Base-by-base conservation (phyloP, 352 stramenopile genomes). In the Phytophthora macrochlamydospora region DNA sequence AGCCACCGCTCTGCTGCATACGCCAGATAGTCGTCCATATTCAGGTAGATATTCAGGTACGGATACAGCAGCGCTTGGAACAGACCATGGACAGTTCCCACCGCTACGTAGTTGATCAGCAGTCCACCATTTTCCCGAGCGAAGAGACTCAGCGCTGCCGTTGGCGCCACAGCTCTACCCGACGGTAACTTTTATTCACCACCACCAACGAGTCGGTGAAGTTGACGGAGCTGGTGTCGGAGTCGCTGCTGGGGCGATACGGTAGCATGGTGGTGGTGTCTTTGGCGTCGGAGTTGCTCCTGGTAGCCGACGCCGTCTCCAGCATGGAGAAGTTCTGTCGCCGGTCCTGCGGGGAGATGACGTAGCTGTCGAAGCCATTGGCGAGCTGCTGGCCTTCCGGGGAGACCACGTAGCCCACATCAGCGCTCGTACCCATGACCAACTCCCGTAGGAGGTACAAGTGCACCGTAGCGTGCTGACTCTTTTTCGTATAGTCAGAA, bases 31-130 rank as follows among this genome's bases (percentile, higher is more conserved):
- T 88, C 81, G 37, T 79, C 71, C 78, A 90, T 85, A 67, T 92
- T 91, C 29, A 92, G 65, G 61, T 89, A 91, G 28, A 85, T 76
- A 51, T 89, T 91, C 60, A 93, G 65, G 49, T 89, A 89, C 42
- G 85, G 82, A 33, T 93, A 93, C 50, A 79, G 43, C 12, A 88
- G 31, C 24, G 77, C 64, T 60, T 87, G 79, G 32, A 90, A 69
- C 7, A 91, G 67, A n/a, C 72, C 85, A 29, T 91, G 72, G 0
- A 85, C 59, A 35, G 72, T 61, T 5, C 85, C 85, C 7, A 90
- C 57, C 6, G 74, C 71, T 3, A 76, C 65, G 56, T 89, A 90
- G 64, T 90, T 89, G 31, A 83, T 57, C 11, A 89, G 51, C 0
- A 93, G 62, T 2, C 76, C 82, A 2, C 85, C 38, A 31, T 75